phyloP scores from a whole-genome alignment of 2,329 filamentous ascomycete species.

The Penicillium sp. region DNA sequence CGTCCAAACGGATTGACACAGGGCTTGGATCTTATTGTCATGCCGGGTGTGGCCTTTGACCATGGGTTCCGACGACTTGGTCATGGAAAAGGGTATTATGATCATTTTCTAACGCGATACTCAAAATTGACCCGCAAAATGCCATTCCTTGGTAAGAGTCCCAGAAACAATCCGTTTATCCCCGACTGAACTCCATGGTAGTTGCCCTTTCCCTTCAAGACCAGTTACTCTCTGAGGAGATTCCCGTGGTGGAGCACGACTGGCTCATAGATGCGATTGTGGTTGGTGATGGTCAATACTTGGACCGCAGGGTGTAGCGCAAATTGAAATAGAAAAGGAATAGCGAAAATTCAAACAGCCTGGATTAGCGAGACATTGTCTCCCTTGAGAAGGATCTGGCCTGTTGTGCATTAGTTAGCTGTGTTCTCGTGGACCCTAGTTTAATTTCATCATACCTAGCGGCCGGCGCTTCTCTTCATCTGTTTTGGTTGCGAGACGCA shows the following conservation, averaged over 20 bases:
- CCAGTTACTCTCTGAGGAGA: slow-evolving; percentile 70
- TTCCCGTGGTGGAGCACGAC: slow-evolving; percentile 76
- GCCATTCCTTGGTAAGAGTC: slow-evolving; percentile 58
- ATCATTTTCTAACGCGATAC: slow-evolving; percentile 84
- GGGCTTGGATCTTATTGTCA: slow-evolving; percentile 78
- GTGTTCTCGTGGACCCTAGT: neutral
- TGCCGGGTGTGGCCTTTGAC: slow-evolving; percentile 94
- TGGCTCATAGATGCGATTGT: slow-evolving; percentile 75
- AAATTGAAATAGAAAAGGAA: slow-evolving; percentile 16
- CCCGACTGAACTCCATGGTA: slow-evolving; percentile 38
- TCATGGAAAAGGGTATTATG: slow-evolving; percentile 96
- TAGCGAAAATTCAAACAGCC: slow-evolving; percentile 36
- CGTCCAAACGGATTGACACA: slow-evolving; percentile 66
- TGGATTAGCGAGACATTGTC: slow-evolving; percentile 86
- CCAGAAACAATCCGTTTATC: slow-evolving; percentile 15
- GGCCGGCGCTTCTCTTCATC: slow-evolving; percentile 75
- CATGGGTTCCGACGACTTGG: slow-evolving; percentile 71
- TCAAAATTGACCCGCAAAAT: slow-evolving; percentile 47
- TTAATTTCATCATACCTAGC: slow-evolving; percentile 60
- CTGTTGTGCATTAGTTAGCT: slow-evolving; percentile 42
- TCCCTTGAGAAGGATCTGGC: slow-evolving; percentile 82
- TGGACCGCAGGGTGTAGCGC: slow-evolving; percentile 31
- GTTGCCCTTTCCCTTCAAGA: slow-evolving; percentile 82
- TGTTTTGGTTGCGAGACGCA: slow-evolving; percentile 78
- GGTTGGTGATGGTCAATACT: slow-evolving; percentile 65